Base-by-base conservation (phyloP, 768 basidiomycete genomes). In the Mycena sanguinolenta region DNA sequence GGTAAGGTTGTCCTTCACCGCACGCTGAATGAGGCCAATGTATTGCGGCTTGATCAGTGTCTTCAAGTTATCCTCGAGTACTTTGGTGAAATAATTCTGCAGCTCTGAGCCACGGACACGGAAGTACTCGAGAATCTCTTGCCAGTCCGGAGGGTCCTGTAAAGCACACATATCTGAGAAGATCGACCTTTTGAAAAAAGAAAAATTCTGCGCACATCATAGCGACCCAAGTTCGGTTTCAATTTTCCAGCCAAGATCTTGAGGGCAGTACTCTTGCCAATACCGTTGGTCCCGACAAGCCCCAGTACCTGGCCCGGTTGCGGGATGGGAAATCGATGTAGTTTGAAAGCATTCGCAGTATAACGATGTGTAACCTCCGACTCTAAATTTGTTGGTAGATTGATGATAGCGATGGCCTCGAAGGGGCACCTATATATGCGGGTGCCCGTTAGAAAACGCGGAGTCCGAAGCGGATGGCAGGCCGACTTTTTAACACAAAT, bases 1-100 rank as follows among this genome's bases (percentile, higher is more conserved):
- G 3, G 92, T 92, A 87, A 95, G 88, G 57, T 84, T 86, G 63
- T 93, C 96, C 82, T 99, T 97, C 86, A 99, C 95, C 46, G 96
- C 95, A 50, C 92, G 90, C 5, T 97, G 98, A 76, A 99, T 98
- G 80, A 99, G 97, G 80, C 99, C 98, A 73, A 99, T 98, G 79
- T 99, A 99, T 89, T 99, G 98, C 1, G 98, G 98, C 82, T 99
- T 99, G 81, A 99, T 99, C 71, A 99, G 89, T 1, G 98, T 97
- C 85, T 98, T 99, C 79, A 99, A 85, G 78, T 99, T 96, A 82
- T 99, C 98, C 82, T 99, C 98, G 23, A 99, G 87, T 8, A 99
- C 96, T 82, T 99, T 99, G 59, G 98, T 99, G 83, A 99, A 99
- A 84, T 99, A 99, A 80, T 99, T 99, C 79, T 99, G 98, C 28